Conservation (phyloP, 805 yeast genomes). For the Priceomyces fermenticarens region DNA sequence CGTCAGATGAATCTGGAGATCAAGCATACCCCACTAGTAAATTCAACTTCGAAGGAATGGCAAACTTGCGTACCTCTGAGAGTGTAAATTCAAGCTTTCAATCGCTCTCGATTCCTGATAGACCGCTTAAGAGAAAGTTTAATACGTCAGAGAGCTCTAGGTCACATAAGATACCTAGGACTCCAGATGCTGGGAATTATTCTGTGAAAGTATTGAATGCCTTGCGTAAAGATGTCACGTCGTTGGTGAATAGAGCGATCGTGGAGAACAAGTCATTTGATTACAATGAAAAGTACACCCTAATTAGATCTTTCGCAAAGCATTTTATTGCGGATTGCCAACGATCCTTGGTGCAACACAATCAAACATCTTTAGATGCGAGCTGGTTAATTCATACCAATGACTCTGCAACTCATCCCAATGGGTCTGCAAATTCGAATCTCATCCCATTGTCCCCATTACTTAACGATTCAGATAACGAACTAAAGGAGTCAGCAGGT, state of each 20-base stretch:
- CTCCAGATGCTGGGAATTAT: neutral
- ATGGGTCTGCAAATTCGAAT: slow-evolving; percentile 11
- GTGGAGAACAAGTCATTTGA: slow-evolving; percentile 8
- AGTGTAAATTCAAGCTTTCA: neutral
- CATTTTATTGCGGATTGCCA: slow-evolving; percentile 13
- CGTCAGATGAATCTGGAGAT: neutral
- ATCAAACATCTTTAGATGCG: slow-evolving; percentile 8
- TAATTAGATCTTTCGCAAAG: slow-evolving; percentile 12
- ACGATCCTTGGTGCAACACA: slow-evolving; percentile 2
- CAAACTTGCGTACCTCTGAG: slow-evolving; percentile 4
- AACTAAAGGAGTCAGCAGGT: slow-evolving; percentile 9
- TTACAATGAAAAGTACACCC: slow-evolving; percentile 9
- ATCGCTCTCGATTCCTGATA: neutral
- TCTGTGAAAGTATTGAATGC: slow-evolving; percentile 2
- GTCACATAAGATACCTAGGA: neutral
- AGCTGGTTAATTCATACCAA: slow-evolving; percentile 9
- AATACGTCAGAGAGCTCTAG: neutral
- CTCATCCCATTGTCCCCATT: slow-evolving; percentile 30
- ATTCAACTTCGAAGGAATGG: slow-evolving; percentile 3
- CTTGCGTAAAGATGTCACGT: slow-evolving; percentile 7
- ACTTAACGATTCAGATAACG: slow-evolving; percentile 23
- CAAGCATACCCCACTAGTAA: slow-evolving; percentile 3
- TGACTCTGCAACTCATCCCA: slow-evolving; percentile 1
- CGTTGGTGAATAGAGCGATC: slow-evolving; percentile 5
- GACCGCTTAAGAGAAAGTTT: neutral